Conservation (phyloP, 2,329 filamentous ascomycete genomes). For the Botrytis porri region DNA sequence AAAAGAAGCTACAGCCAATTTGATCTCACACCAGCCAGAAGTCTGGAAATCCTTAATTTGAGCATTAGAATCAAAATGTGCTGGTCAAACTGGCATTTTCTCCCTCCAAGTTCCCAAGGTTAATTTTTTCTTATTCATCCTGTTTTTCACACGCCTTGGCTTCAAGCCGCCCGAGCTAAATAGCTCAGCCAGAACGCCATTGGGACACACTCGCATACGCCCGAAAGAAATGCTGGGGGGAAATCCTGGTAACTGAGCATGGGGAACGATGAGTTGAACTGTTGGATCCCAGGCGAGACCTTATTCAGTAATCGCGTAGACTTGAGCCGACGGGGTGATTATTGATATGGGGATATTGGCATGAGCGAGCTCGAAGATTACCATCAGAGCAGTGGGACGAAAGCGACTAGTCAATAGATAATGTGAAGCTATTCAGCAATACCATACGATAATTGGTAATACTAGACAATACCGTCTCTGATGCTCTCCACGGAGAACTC, state of each 20-base stretch:
- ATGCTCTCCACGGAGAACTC: background rate
- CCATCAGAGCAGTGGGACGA: background rate
- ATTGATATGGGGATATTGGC: background rate
- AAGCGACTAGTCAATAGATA: background rate
- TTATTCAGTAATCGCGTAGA: background rate
- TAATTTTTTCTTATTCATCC: background rate
- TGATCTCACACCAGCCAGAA: background rate
- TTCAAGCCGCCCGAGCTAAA: background rate
- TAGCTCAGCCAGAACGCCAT: constrained; percentile 8
- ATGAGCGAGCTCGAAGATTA: background rate
- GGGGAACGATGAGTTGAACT: constrained; percentile 1
- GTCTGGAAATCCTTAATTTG: constrained; percentile 4
- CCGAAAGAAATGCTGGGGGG: background rate
- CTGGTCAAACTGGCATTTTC: background rate
- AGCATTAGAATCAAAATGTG: background rate
- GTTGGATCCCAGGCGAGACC: background rate
- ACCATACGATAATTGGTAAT: background rate
- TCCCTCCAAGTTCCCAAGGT: background rate
- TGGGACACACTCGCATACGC: constrained; percentile 13
- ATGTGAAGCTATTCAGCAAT: background rate
- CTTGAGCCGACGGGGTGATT: background rate
- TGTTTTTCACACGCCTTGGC: background rate
- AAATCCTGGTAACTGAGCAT: background rate
- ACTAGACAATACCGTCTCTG: background rate
- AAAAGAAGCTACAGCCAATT: constrained; percentile 4